phyloP scores from a whole-genome alignment of 1,139 yeast species.

The Lodderomyces parapsilosis region DNA sequence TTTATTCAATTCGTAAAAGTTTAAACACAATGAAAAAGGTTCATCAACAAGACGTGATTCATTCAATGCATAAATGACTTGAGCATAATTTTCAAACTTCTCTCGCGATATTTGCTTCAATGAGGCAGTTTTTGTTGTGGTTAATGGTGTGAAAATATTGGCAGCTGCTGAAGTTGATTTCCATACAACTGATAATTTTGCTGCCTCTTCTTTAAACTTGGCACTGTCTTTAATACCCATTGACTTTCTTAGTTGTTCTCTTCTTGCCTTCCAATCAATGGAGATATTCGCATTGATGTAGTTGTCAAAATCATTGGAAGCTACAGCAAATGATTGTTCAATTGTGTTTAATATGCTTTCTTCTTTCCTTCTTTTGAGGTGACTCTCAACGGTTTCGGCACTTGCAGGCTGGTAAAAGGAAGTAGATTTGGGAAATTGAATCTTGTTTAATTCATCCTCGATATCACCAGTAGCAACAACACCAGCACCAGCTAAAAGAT shows the following conservation, averaged over 20 bases:
- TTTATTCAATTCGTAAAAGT: slow-evolving; percentile 54
- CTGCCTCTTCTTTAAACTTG: slow-evolving; percentile 18
- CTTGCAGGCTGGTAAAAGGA: slow-evolving; percentile 16
- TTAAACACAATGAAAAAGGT: slow-evolving; percentile 50
- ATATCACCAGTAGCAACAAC: slow-evolving; percentile 84
- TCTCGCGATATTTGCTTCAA: slow-evolving; percentile 45
- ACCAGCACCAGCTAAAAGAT: slow-evolving; percentile 86
- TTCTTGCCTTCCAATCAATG: slow-evolving; percentile 80
- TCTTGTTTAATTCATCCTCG: slow-evolving; percentile 58
- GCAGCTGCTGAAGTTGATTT: slow-evolving; percentile 36
- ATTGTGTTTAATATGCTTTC: slow-evolving; percentile 81
- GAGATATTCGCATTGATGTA: slow-evolving; percentile 72
- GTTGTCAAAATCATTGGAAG: slow-evolving; percentile 80
- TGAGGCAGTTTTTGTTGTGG: slow-evolving; percentile 13
- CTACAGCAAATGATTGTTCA: slow-evolving; percentile 72
- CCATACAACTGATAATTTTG: slow-evolving; percentile 29
- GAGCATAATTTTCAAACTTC: slow-evolving; percentile 73
- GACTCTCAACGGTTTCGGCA: slow-evolving; percentile 45
- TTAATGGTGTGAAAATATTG: slow-evolving; percentile 35
- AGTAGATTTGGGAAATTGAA: slow-evolving; percentile 22
- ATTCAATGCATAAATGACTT: slow-evolving; percentile 66
- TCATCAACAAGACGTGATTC: slow-evolving; percentile 58
- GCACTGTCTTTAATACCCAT: slow-evolving; percentile 44
- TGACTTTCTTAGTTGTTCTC: slow-evolving; percentile 67
- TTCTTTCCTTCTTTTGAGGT: slow-evolving; percentile 68